Evolutionary conservation across 331 rosid genomes (phyloP), one percentile per base, ranked within the genome.

Genomic region (Erythrophleum ivorense): DNA sequence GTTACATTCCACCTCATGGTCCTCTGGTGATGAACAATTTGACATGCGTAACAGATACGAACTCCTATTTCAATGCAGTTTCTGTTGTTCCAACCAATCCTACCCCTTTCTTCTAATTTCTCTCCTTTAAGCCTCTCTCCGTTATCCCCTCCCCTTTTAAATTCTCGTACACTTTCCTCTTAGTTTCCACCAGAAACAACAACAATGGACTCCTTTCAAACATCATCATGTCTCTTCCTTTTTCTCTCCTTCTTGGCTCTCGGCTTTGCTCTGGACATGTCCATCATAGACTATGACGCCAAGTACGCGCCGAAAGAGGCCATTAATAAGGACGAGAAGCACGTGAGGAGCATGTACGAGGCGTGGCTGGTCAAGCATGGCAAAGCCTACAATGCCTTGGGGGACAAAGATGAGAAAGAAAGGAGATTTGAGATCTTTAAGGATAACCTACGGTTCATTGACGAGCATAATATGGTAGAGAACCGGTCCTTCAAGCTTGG

Each of bases 381-480:
- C 7, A 95, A 93, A 77, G 71, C 75, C 7, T 88, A 91, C 88
- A 93, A 95, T 31, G 92, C 86, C 0, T 14, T 95, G 45, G 92
- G 94, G 5, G 97, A 92, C 90, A 89, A 85, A 60, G 92, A 91
- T 3, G 97, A 95, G 91, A 89, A 87, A 55, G 92, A 91, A 73
- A 24, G 50, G 2, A 81, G 98, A 8, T 91, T 90, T 50, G 82
- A 89, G 83, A 88, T 91, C 18, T 95, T 95, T n/a, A 90, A 85
- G 87, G 97, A 93, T 3, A 95, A 95, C 57, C 49, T 91, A 0
- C 72, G 84, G 73, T 95, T 91, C 70, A 46, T 91, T 1, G 89
- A 90, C 41, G 87, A 80, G 8, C 98, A 91, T 16, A 93, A 93
- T 48, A 64, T 7, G 40, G 62, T 21, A 0, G 88, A 75, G 54